Base-by-base conservation (phyloP, 441 rosid species). In the Flueggea neowawraea region DNA sequence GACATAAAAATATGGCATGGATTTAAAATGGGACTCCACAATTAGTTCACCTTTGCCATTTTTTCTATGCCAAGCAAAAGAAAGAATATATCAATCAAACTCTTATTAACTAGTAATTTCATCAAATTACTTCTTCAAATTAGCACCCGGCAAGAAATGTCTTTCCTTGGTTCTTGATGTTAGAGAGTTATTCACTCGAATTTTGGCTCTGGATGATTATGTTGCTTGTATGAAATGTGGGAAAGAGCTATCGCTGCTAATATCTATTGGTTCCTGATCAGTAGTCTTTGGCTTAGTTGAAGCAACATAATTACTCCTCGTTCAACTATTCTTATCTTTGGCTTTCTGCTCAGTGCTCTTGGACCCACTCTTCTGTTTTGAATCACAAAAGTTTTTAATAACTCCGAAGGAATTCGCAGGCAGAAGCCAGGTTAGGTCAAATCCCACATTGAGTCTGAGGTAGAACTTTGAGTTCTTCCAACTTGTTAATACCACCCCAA, bases 151-250 rank as follows among this genome's bases (percentile, higher is more conserved):
- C 68, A 91, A 74, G 31, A 98, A 91, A 73, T 85, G 96, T 61
- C 98, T 85, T 82, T 95, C 91, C 87, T 95, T 89, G 60, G 98
- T 97, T 69, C 98, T 95, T 56, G 98, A 91, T 72, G 95, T 85
- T 12, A 98, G 99, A 7, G 97, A 89, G 79, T 64, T 95, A 66
- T 81, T 89, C 16, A 88, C 86, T 58, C 79, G 76, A 61, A 91
- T 47, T 84, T 95, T 91, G 28, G 96, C 96, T 80, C 77, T 88
- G 15, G 97, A 98, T 33, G 99, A 95, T 78, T 91, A 80, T 12
- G 99, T 91, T 55, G 82, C 97, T 78, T 84, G 97, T 98, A 95
- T 95, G 87, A 95, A 95, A 61, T 70, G 92, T 16, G 98, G 99
- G 60, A 91, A 55, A 62, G 66, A 81, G 70, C 82, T 85, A 70